Conservation (phyloP, 2,329 filamentous ascomycete species). For the Microdochium trichocladiopsis region DNA sequence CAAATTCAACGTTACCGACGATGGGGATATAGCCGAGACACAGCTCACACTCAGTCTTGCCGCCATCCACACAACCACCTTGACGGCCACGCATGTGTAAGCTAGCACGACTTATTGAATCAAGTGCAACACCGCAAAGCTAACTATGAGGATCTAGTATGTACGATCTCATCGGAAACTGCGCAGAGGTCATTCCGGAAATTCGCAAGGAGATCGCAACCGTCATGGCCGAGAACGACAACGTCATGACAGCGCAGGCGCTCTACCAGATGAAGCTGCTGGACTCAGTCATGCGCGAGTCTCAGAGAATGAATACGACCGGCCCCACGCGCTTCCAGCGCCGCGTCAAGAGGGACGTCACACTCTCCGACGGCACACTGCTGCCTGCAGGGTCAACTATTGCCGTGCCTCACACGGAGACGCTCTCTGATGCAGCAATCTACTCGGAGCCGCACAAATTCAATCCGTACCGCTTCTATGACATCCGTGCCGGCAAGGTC, state of each 20-base stretch:
- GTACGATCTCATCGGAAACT: conserved; percentile 37
- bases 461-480: conserved; percentile 25
- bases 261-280: conserved; percentile 29
- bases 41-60: neutral
- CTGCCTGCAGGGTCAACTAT: conserved; percentile 29
- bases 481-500: conserved; percentile 17
- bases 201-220: conserved; percentile 40
- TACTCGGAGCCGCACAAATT: conserved; percentile 21
- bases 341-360: conserved; percentile 36
- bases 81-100: conserved; percentile 23
- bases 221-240: conserved; percentile 23
- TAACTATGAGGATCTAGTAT: too few relatives aligned
- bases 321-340: conserved; percentile 33
- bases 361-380: conserved; percentile 39
- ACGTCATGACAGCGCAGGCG: conserved; percentile 19
- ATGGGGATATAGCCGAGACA: conserved; percentile 2
- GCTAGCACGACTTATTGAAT: conserved; percentile 3
- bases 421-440: conserved; percentile 18
- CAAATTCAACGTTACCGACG: conserved; percentile 18
- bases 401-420: conserved; percentile 22
- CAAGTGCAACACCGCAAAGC: conserved; percentile 5
- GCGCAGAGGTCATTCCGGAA: conserved; percentile 37
- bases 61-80: neutral
- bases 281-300: conserved; percentile 27
- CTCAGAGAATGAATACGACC: conserved; percentile 17